Evolutionary conservation across 805 yeast species (phyloP).

Genomic region (Myxozyma mucilagina): DNA sequence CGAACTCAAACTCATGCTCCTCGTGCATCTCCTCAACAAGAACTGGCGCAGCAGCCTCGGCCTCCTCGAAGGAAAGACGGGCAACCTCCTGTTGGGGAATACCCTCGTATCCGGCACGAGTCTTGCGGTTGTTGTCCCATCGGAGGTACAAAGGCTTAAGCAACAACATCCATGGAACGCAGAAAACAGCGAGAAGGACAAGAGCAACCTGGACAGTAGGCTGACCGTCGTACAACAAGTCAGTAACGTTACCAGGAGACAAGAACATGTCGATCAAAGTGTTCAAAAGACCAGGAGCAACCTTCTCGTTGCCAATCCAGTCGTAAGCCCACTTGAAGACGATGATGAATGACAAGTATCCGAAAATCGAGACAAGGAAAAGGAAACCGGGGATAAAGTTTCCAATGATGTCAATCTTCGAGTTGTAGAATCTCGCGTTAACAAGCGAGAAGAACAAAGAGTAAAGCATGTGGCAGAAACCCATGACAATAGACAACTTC

Average conservation of each 20-base stretch:
- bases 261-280: conserved; percentile 95
- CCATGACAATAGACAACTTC: conserved; percentile 94
- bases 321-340: conserved; percentile 93
- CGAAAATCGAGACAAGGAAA: conserved; percentile 96
- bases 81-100: conserved; percentile 46
- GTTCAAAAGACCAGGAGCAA: conserved; percentile 90
- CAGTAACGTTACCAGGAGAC: conserved; percentile 86
- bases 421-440: conserved; percentile 68
- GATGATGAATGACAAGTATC: conserved; percentile 81
- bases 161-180: conserved; percentile 90
- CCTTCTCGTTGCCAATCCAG: conserved; percentile 74
- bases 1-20: conserved; percentile 67
- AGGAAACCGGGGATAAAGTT: conserved; percentile 91
- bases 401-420: conserved; percentile 79
- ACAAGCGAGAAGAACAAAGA: conserved; percentile 82
- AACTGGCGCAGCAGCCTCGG: conserved; percentile 38
- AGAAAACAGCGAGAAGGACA: conserved; percentile 71
- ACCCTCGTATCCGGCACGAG: conserved; percentile 54
- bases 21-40: conserved; percentile 48
- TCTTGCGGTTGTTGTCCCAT: conserved; percentile 54
- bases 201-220: conserved; percentile 69
- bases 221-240: conserved; percentile 78
- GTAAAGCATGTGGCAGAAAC: conserved; percentile 91
- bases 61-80: conserved; percentile 40
- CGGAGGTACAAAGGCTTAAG: conserved; percentile 78